Evolutionary conservation across 176 grass and related monocot species (phyloP), one percentile per base, ranked within the genome.

Genomic region (Oryza brachyantha): DNA sequence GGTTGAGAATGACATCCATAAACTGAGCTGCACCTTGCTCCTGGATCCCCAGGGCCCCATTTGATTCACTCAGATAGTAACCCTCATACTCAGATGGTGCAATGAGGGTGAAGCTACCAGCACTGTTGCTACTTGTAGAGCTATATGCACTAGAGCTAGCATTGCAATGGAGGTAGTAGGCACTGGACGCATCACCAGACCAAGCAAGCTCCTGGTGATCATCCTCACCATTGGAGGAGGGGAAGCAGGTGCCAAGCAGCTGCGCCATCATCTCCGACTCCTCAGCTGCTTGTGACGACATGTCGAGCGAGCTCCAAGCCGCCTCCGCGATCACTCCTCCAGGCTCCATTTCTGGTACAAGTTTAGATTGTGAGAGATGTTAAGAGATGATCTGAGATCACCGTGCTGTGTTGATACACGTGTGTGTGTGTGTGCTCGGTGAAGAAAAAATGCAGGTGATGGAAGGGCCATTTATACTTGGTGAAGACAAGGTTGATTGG

Each of bases 331-430:
- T 75, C 77, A 85, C 86, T 72, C 86, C 84, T 54, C 63, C 71
- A 85, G 78, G 68, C 86, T 93, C 91, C 91, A 97, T 97, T 97
- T 67, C 29, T 74, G 48, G 68, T 64, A 68, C 32, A 57, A 88
- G 40, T 81, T n/a, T 62, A 41, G 73, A 46, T 54, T 70, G 43
- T 41, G 81, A 75, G 66, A 80, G 43, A 68, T 71, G 38, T 31
- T 26, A 74, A 74, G 37, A 67, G 61, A 28, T 81, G 67, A 71
- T 79, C 1, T 29, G 76, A 85, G 48, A n/a, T n/a, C 57, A 64
- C 40, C 24, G 54, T 76, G 68, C 61, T 57, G 60, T 7, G 66
- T 7, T 77, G 67, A 89, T 60, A 63, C 32, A 73, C 64, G 29
- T 52, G 79, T 43, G 79, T 52, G 29, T 52, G 79, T 43, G 79